A percentile compares a stretch with the other conserved stretches of the same genome.
These are phyloP conservation scores for Postia placenta DNA, from an alignment of 768 basidiomycete species.

Conservation along the genomic window DNA sequence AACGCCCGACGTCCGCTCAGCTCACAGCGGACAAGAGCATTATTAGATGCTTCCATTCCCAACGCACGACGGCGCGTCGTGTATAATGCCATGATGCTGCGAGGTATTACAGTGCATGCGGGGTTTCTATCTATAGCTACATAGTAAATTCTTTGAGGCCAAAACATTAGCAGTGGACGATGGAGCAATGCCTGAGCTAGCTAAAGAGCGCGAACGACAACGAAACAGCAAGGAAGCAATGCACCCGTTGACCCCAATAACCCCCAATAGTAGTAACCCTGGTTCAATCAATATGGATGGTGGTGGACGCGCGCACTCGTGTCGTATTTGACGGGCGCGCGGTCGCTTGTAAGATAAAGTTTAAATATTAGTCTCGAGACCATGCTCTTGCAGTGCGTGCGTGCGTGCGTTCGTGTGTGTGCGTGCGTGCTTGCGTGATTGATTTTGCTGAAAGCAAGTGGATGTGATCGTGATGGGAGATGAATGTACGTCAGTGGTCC, in stretches of 20 bases:
- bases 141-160: conserved; percentile 2
- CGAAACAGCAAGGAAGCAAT: conserved; percentile 10
- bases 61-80: conserved; percentile 20
- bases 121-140: conserved; percentile 17
- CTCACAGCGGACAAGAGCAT: too few species aligned
- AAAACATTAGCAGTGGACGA: conserved; percentile 6
- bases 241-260: conserved; percentile 1
- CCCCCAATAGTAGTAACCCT: conserved; percentile 4
- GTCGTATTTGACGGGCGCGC: conserved; percentile 13
- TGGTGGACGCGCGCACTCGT: conserved; percentile 7
- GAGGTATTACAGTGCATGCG: conserved; percentile 16
- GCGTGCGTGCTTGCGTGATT: conserved; percentile 19
- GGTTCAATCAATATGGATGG: background rate
- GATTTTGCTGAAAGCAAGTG: conserved; percentile 11
- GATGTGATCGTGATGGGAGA: too few species aligned
- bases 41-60: conserved; percentile 14
- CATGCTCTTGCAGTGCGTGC: conserved; percentile 14
- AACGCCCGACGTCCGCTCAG: background rate
- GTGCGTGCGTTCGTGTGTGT: conserved; percentile 19
- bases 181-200: conserved; percentile 9
- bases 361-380: conserved; percentile 5
- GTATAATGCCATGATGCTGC: conserved; percentile 20
- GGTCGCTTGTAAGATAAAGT: conserved; percentile 15
- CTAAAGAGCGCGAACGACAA: conserved; percentile 14
- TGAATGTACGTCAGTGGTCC: conserved; percentile 15